Evolutionary conservation across 106 monocot genomes (phyloP), one percentile per base, ranked within the genome.

Genomic region (Allium cepa): DNA sequence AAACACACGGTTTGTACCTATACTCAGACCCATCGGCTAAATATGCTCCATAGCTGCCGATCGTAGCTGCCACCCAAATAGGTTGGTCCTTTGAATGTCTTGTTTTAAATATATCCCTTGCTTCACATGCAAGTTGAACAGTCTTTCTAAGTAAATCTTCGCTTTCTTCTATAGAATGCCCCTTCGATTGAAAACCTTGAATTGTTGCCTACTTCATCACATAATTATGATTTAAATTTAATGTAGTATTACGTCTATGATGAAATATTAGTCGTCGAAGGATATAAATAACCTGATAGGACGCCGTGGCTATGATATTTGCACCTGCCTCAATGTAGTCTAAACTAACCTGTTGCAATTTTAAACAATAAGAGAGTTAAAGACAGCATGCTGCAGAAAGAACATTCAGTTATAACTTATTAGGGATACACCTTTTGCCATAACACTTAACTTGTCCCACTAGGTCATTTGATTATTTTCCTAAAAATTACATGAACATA

Each of bases 1-100:
- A 36, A 36, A 36, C 1, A 1, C 36, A 36, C 36, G 3, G 36
- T 4, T 3, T 36, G 36, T 46, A 88, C 88, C 86, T 88, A 56
- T 93, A 93, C 64, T 93, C 93, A 62, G 97, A 99, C 53, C 99
- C 99, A 83, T 99, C 93, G 16, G 99, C 99, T 56, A 99, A 60
- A 78, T 87, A 99, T 17, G 99, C 93, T 50, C 99, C 99, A 81
- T 99, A 93, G 72, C 93, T 90, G 71, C 99, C 93, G 11, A 90
- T 71, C 0, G 93, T 93, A 11, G 99, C 99, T 63, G 99, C 99
- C 47, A 99, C 80, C 61, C 92, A 71, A 46, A 93, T 58, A 58
- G 79, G 79, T n/a, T 59, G 80, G 16, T 69, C 51, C 48, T 64
- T 76, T 0, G 46, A 55, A 70, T 53, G 18, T 47, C 50, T 68